Base-by-base conservation (phyloP, 139 green algal genomes). In the Microglena sp. region DNA sequence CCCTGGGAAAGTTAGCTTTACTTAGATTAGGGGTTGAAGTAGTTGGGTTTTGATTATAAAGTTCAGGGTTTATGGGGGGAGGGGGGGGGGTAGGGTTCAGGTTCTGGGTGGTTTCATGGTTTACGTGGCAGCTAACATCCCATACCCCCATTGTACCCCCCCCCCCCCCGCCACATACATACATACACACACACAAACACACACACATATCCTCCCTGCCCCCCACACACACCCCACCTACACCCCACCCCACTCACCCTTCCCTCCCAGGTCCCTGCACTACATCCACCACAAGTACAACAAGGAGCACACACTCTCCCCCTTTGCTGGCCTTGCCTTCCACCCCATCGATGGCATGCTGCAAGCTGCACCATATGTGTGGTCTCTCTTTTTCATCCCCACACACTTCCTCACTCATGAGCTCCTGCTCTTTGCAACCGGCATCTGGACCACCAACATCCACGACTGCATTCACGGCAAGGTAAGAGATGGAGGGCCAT, bases 271-370 rank as follows among this genome's bases (percentile, higher is more conserved):
- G 60, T 66, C 55, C 30, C 78, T 96, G 36, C 90, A 96, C 73
- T 55, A 74, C 55, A 89, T 81, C 28, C 92, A 97, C 77, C 92
- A 97, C 76, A 95, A 93, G 61, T 97, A 97, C 87, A 97, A 97
- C 86, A 97, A 97, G 84, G 89, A 96, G 76, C 80, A 97, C 82
- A 95, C 87, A 24, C 77, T 97, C 53, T 94, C 82, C 22, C 92
- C 92, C 27, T 97, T 97, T 77, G 92, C 92, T 2, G 91, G 91
- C 7, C 77, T 97, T 40, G 92, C 92, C 31, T 97, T 97, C 85
- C 70, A 97, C 67, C 87, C 92, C 0, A 33, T 95, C 3, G 87
- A 94, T 72, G 87, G 87, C 69, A 88, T 92, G 58, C 50, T 89
- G 24, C 70, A 70, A 81, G 92, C 92, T 1, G 56, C 89, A 2